Percentiles rank a stretch among this genome's conserved stretches.
These are phyloP conservation scores for Leptodontidium sp. DNA, from an alignment of 2,329 filamentous ascomycete genomes.

Conservation along the genomic window DNA sequence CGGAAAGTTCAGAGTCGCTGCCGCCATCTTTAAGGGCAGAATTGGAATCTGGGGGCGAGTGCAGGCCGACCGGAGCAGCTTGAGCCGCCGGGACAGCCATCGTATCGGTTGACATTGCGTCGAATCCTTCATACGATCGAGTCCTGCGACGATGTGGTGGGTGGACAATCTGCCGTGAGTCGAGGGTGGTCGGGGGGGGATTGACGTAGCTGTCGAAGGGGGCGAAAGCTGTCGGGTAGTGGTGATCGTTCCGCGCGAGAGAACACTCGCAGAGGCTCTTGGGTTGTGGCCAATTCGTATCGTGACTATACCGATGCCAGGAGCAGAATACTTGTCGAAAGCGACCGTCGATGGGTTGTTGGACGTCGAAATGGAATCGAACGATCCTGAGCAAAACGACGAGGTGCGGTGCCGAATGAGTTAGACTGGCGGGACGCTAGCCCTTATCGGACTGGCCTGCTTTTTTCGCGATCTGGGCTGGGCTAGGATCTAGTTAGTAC, in stretches of 20 bases:
- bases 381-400: not conserved
- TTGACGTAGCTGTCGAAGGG: slow-evolving; percentile 26
- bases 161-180: slow-evolving; percentile 10
- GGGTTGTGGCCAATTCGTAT: slow-evolving; percentile 20
- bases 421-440: slow-evolving; percentile 16
- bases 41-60: slow-evolving; percentile 72
- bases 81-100: slow-evolving; percentile 38
- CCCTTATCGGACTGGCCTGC: slow-evolving; percentile 11
- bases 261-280: slow-evolving; percentile 24
- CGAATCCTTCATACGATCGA: slow-evolving; percentile 41
- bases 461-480: no score
- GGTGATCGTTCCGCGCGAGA: slow-evolving; percentile 21
- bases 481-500: no score
- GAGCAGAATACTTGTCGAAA: not conserved
- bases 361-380: not conserved
- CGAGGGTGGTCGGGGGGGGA: slow-evolving; percentile 17
- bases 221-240: slow-evolving; percentile 17
- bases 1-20: slow-evolving; percentile 71
- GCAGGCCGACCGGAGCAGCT: slow-evolving; percentile 49
- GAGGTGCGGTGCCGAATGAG: slow-evolving; percentile 13
- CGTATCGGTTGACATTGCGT: slow-evolving; percentile 42
- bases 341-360: not conserved
- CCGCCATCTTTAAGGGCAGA: slow-evolving; percentile 65
- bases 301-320: not conserved
- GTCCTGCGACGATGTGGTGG: slow-evolving; percentile 25